Evolutionary conservation across 495 filamentous ascomycete species (phyloP).

Genomic region (Evansstolkia leycettana): DNA sequence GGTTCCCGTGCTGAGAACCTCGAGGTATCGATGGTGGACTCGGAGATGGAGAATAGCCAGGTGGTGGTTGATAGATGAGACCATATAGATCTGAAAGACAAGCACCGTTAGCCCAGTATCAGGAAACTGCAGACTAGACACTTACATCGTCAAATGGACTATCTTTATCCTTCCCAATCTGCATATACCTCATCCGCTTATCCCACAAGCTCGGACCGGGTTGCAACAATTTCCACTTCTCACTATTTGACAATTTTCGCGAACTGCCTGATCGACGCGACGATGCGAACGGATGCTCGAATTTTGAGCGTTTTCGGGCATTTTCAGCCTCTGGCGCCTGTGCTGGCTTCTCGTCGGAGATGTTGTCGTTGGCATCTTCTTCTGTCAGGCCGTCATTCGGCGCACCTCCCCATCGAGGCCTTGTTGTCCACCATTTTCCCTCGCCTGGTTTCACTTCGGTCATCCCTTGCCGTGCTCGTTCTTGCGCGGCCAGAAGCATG

Average conservation of each 20-base stretch:
- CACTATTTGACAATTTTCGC: conserved; percentile 22
- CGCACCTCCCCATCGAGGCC: conserved; percentile 66
- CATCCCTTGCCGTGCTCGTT: conserved; percentile 60
- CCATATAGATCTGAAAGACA: conserved; percentile 57
- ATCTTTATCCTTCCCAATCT: conserved; percentile 50
- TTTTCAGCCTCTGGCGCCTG: conserved; percentile 8
- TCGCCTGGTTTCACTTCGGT: conserved; percentile 56
- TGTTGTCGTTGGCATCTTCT: conserved; percentile 22
- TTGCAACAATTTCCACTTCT: conserved; percentile 41
- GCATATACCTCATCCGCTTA: conserved; percentile 55
- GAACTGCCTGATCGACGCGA: conserved; percentile 18
- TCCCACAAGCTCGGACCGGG: conserved; percentile 64
- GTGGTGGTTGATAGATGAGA: conserved; percentile 76
- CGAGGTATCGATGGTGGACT: conserved; percentile 55
- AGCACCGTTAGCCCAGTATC: conserved; percentile 2
- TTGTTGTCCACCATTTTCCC: conserved; percentile 69
- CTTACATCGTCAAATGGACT: conserved; percentile 45
- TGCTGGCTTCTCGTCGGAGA: conserved; percentile 11
- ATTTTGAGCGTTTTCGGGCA: conserved; percentile 30
- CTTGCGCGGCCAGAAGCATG: conserved; percentile 69
- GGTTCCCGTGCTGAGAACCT: conserved; percentile 29
- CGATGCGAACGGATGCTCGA: conserved; percentile 23
- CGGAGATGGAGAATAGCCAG: conserved; percentile 61
- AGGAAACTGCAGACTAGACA: neutral
- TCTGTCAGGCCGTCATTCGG: conserved; percentile 50